Evolutionary conservation across 2,329 filamentous ascomycete genomes (phyloP).

Genomic region (Didymellaceae sp.): DNA sequence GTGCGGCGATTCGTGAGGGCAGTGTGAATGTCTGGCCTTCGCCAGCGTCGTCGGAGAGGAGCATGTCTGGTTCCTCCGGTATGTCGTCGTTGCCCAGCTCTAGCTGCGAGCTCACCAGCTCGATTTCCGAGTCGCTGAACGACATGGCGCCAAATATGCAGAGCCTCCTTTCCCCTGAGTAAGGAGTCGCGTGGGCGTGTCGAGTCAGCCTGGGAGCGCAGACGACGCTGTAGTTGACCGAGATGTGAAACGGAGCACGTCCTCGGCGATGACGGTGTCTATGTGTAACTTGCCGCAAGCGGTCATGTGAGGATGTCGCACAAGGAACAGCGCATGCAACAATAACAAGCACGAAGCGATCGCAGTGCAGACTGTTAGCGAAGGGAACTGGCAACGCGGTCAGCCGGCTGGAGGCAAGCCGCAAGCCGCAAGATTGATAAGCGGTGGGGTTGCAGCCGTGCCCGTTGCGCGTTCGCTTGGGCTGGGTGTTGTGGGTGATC

Average conservation of each 20-base stretch:
- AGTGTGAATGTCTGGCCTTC: slow-evolving; percentile 62
- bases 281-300: slow-evolving; percentile 29
- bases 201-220: slow-evolving; percentile 21
- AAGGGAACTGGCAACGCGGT: slow-evolving; percentile 21
- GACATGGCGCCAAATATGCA: slow-evolving; percentile 32
- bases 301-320: slow-evolving; percentile 19
- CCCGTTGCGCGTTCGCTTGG: slow-evolving; percentile 16
- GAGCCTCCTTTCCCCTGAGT: slow-evolving; percentile 2
- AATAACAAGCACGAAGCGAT: slow-evolving; percentile 21
- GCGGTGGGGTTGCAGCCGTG: slow-evolving; percentile 12
- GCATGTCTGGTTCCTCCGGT: slow-evolving; percentile 51
- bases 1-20: slow-evolving; percentile 77
- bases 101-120: slow-evolving; percentile 38
- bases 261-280: slow-evolving; percentile 28
- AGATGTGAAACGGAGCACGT: slow-evolving; percentile 43
- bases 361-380: slow-evolving; percentile 29
- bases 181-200: slow-evolving; percentile 31
- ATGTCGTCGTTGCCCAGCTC: slow-evolving; percentile 48
- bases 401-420: slow-evolving; percentile 7
- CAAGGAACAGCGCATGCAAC: slow-evolving; percentile 21
- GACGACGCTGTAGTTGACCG: slow-evolving; percentile 20
- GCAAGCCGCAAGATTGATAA: slow-evolving; percentile 18
- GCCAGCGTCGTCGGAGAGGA: slow-evolving; percentile 49
- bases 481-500: too few relatives aligned
- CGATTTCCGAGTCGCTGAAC: slow-evolving; percentile 43